Conservation (phyloP, 805 yeast genomes). For the Zygotorulaspora sp. region DNA sequence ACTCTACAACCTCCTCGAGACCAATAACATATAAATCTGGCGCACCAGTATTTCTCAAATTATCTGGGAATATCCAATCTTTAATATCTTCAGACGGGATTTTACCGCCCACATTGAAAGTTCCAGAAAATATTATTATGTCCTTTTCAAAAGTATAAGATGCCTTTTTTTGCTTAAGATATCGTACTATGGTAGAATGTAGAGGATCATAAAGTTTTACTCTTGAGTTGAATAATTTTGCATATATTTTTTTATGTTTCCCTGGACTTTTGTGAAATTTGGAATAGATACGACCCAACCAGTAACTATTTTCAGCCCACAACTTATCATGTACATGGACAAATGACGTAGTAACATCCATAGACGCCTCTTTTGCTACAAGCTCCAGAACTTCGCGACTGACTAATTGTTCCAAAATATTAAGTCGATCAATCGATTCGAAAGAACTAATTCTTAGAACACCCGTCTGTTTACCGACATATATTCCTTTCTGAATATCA, state of each 20-base stretch:
- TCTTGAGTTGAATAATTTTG: conserved; percentile 32
- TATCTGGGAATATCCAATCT: conserved; percentile 71
- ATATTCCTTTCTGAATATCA: conserved; percentile 55
- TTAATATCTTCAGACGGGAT: conserved; percentile 52
- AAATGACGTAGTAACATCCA: conserved; percentile 43
- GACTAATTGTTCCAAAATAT: conserved; percentile 64
- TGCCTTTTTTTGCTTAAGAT: conserved; percentile 46
- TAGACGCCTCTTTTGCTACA: conserved; percentile 40
- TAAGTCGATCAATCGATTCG: conserved; percentile 85
- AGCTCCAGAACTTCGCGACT: conserved; percentile 58
- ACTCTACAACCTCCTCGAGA: conserved; percentile 82
- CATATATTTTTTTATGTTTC: conserved; percentile 29
- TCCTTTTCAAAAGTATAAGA: conserved; percentile 58
- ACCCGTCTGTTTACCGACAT: conserved; percentile 80
- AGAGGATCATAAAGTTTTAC: conserved; percentile 85
- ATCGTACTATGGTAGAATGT: conserved; percentile 72
- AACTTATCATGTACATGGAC: conserved; percentile 64
- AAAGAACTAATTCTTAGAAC: conserved; percentile 85
- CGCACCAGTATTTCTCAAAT: conserved; percentile 24
- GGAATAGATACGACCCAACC: conserved; percentile 70
- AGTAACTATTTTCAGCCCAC: conserved; percentile 94
- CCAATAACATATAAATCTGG: conserved; percentile 80
- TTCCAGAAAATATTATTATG: conserved; percentile 71
- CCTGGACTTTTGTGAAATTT: conserved; percentile 32
- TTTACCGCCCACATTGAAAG: conserved; percentile 82